Evolutionary conservation across 2,329 filamentous ascomycete species (phyloP), one percentile per base, ranked within the genome.

Genomic region (Colletotrichum brevisporum): DNA sequence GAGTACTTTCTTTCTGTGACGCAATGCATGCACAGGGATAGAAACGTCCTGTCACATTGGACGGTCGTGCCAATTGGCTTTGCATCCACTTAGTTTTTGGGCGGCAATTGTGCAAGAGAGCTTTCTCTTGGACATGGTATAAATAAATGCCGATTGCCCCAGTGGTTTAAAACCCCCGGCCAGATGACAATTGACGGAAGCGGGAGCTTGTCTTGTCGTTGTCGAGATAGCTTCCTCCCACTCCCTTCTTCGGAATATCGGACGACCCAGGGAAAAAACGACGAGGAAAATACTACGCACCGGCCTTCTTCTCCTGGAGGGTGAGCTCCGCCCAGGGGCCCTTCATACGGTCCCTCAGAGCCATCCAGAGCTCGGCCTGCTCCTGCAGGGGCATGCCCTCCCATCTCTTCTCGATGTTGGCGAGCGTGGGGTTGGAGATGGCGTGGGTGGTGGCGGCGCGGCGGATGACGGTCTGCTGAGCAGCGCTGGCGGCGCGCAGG

Each of bases 381-480:
- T 99, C 96, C 88, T 97, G 94, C 73, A 96, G 94, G 69, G 95
- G 95, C 93, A 98, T 95, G 73, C 87, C 90, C 88, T 99, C 96
- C 96, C 96, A 99, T 87, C 96, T 90, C 92, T 97, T 98, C 91
- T 99, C 96, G 80, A 99, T 98, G 85, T 97, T 94, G 84, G 94
- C 93, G 79, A 99, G 90, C 69, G 94, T 98, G 76, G 97, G 96
- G 88, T 98, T 98, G 79, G 95, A 97, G 85, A 99, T 97, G 81
- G 95, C 95, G 83, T 97, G 94, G 76, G 93, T 93, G 76, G 92
- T 90, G 77, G 89, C 85, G 79, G 85, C 85, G 75, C 84, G 83
- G 72, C 83, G 80, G 76, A 83, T 82, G 76, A 84, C 80, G 77
- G 84, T 81, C 74, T 80, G 77, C 76, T 76, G 76, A 45, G 58